Evolutionary conservation across 495 filamentous ascomycete genomes (phyloP).

Genomic region (Aspergillus indologenus): DNA sequence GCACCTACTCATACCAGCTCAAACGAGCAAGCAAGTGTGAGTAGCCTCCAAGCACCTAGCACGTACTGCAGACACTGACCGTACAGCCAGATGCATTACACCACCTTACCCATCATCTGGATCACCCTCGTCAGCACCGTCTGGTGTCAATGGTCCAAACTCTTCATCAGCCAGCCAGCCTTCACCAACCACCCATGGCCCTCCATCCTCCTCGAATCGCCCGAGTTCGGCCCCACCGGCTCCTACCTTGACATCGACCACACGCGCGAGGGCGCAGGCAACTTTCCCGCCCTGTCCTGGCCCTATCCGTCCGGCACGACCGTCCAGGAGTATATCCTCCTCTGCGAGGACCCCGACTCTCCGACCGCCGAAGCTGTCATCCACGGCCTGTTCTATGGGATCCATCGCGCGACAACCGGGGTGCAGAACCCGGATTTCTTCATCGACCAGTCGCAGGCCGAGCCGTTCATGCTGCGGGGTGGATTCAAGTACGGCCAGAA

Average conservation of each 20-base stretch:
- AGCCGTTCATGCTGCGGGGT: slow-evolving; percentile 30
- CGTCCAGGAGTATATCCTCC: slow-evolving; percentile 46
- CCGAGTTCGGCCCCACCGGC: slow-evolving; percentile 42
- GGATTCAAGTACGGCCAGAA: slow-evolving; percentile 49
- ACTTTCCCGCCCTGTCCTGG: slow-evolving; percentile 46
- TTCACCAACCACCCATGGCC: slow-evolving; percentile 39
- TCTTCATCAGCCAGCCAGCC: slow-evolving; percentile 43
- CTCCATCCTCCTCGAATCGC: slow-evolving; percentile 42
- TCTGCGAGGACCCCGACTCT: slow-evolving; percentile 51
- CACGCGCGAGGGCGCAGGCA: slow-evolving; percentile 38
- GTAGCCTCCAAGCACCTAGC: neutral
- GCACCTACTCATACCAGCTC: neutral
- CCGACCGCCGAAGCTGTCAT: slow-evolving; percentile 44
- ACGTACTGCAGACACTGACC: neutral
- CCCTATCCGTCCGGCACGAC: slow-evolving; percentile 26
- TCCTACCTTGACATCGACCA: slow-evolving; percentile 39
- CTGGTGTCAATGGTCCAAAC: slow-evolving; percentile 43
- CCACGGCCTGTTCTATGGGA: slow-evolving; percentile 47
- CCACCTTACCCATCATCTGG: slow-evolving; percentile 39
- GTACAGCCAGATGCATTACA: slow-evolving; percentile 22
- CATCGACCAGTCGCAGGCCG: slow-evolving; percentile 16
- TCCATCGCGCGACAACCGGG: slow-evolving; percentile 34
- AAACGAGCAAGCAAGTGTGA: neutral
- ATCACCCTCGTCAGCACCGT: slow-evolving; percentile 31
- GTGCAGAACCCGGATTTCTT: slow-evolving; percentile 40